Conservation (phyloP, 495 filamentous ascomycete species). For the Rusavskia elegans region DNA sequence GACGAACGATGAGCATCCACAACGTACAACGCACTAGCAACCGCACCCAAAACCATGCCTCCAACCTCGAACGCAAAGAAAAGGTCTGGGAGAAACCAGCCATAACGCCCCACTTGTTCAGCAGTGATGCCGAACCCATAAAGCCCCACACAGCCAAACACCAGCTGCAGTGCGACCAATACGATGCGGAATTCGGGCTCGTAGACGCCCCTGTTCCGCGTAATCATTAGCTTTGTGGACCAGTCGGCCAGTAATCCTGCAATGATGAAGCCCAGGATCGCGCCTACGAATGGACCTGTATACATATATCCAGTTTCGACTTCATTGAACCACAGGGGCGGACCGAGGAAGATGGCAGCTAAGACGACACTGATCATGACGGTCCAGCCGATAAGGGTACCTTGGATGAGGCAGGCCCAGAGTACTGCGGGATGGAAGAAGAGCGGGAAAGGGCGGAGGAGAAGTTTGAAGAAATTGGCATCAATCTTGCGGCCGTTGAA, state of each 20-base stretch:
- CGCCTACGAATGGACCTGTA: slow-evolving; percentile 71
- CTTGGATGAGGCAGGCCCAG: slow-evolving; percentile 85
- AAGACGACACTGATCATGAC: slow-evolving; percentile 84
- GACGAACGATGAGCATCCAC: slow-evolving; percentile 78
- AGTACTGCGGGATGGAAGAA: slow-evolving; percentile 72
- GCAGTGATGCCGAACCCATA: slow-evolving; percentile 70
- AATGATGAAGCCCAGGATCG: slow-evolving; percentile 58
- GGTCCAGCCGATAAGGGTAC: slow-evolving; percentile 83
- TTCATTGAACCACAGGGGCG: slow-evolving; percentile 69
- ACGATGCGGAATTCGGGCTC: slow-evolving; percentile 84
- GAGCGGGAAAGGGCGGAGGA: slow-evolving; percentile 46
- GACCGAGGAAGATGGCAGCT: slow-evolving; percentile 63
- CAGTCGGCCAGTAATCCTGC: slow-evolving; percentile 63
- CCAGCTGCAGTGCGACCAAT: slow-evolving; percentile 62
- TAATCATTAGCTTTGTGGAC: slow-evolving; percentile 52
- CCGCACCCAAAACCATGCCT: slow-evolving; percentile 84
- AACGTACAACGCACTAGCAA: slow-evolving; percentile 75
- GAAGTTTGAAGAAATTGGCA: slow-evolving; percentile 41
- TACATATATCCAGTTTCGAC: slow-evolving; percentile 80
- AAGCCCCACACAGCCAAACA: slow-evolving; percentile 63
- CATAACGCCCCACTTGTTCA: slow-evolving; percentile 39
- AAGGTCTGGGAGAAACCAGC: slow-evolving; percentile 56
- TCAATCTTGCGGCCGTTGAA: slow-evolving; percentile 73
- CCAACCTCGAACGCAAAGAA: slow-evolving; percentile 66
- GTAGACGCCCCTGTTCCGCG: slow-evolving; percentile 61